Percentiles rank a stretch among this genome's conserved stretches.
Conservation (phyloP, 306 rosid genomes). For the Prunus campanulata region DNA sequence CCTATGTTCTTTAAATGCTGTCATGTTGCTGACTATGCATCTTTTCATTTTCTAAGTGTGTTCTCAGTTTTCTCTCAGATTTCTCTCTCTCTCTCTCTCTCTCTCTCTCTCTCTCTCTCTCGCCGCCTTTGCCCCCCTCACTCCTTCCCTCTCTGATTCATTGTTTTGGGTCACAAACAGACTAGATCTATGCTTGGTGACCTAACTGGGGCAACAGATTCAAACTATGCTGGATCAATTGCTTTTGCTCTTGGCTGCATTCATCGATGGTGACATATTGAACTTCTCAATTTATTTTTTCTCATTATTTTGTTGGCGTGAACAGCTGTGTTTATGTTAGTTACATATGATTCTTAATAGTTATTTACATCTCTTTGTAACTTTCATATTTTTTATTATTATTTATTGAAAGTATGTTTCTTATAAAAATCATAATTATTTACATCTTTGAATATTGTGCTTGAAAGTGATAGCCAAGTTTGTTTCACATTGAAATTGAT, state of each 20-base stretch:
- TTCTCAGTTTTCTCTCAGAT: not conserved
- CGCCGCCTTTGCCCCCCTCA: not conserved
- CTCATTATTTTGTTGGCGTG: no score
- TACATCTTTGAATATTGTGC: not conserved
- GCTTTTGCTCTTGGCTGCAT: constrained; percentile 96
- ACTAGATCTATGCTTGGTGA: constrained; percentile 81
- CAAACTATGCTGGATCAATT: constrained; percentile 80
- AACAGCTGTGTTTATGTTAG: not conserved
- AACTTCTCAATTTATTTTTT: constrained; percentile 5
- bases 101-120: not conserved
- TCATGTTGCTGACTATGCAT: not conserved
- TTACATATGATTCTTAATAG: not conserved
- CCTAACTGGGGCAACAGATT: constrained; percentile 67
- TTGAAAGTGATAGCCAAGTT: constrained; percentile 1
- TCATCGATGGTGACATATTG: constrained; percentile 74
- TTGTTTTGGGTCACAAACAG: constrained; percentile 44
- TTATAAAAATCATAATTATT: no score
- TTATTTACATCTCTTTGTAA: not conserved
- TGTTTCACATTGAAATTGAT: not conserved
- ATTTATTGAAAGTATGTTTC: no score
- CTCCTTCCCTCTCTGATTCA: constrained; percentile 22
- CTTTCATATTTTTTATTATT: no score
- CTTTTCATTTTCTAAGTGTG: not conserved
- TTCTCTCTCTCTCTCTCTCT: not conserved
- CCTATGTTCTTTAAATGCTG: not conserved